Conservation (phyloP, 192 early-diverging fungal genomes). For the Podila minutissima region DNA sequence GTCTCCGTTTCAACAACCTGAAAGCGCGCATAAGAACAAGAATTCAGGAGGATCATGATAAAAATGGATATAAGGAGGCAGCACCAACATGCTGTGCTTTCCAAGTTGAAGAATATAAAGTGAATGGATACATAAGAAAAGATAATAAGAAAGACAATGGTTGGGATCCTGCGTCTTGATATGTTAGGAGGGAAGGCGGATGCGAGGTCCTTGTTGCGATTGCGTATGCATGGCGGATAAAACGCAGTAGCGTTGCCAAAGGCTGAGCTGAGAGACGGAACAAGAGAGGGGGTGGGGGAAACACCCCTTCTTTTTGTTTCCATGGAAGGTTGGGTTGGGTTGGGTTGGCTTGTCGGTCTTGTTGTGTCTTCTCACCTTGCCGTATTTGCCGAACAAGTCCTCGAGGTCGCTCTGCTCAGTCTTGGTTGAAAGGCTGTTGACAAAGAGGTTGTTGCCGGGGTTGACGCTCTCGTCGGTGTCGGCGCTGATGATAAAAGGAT, state of each 20-base stretch:
- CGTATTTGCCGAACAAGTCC: conserved; percentile 70
- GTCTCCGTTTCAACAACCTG: too few species aligned
- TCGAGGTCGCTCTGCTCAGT: conserved; percentile 68
- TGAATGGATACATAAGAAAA: not conserved
- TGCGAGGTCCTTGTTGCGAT: not conserved
- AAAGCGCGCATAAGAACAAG: too few species aligned
- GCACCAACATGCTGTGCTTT: not conserved
- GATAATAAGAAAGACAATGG: not conserved
- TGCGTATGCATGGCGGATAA: not conserved
- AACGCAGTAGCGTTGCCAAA: not conserved
- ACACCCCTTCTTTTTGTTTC: too few species aligned
- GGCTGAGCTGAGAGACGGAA: not conserved
- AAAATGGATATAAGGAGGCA: not conserved
- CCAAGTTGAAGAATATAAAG: conserved; percentile 15
- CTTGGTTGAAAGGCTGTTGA: conserved; percentile 65
- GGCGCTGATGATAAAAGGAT: conserved; percentile 1
- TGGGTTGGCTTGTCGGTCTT: not conserved
- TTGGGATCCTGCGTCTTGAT: not conserved
- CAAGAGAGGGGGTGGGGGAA: not conserved
- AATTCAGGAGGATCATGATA: too few species aligned
- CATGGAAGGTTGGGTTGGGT: too few species aligned
- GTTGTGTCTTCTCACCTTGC: conserved; percentile 57
- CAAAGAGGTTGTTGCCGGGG: conserved; percentile 74
- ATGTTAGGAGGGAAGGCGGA: not conserved
- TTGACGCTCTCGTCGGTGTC: conserved; percentile 47